A percentile compares a stretch with the other conserved stretches of the same genome.
Conservation (phyloP, 352 stramenopile genomes). For the Pythium coloratum region DNA sequence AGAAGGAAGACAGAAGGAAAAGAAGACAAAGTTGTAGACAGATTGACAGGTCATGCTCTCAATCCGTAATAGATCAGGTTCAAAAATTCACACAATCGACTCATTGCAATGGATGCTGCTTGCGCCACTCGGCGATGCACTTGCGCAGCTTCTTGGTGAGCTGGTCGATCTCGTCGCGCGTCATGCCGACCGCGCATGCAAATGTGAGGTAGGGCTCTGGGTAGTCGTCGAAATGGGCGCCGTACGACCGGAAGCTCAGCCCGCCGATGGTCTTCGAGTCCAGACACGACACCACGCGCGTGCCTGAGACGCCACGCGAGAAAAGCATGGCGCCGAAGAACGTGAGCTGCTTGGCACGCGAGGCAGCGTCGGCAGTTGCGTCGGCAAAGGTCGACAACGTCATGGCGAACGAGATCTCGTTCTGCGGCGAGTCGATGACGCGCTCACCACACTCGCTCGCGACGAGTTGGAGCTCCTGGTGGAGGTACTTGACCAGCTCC, state of each 20-base stretch:
- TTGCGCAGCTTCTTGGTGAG: constrained; percentile 93
- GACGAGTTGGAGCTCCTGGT: constrained; percentile 62
- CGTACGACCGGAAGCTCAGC: constrained; percentile 92
- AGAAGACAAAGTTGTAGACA: constrained; percentile 6
- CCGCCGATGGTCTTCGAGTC: constrained; percentile 90
- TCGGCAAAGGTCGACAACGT: constrained; percentile 82
- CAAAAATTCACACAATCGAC: neutral
- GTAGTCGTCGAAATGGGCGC: constrained; percentile 89
- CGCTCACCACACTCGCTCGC: constrained; percentile 89
- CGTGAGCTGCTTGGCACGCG: constrained; percentile 51
- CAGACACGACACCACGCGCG: constrained; percentile 89
- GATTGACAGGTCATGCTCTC: neutral
- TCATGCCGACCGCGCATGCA: constrained; percentile 95
- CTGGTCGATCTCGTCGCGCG: constrained; percentile 88
- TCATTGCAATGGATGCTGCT: constrained; percentile 22
- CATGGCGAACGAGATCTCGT: constrained; percentile 92
- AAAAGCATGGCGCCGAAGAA: constrained; percentile 99
- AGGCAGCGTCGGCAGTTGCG: constrained; percentile 27
- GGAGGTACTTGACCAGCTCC: constrained; percentile 73
- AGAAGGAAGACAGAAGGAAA: neutral
- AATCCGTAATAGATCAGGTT: constrained; percentile 5
- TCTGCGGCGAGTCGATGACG: constrained; percentile 88
- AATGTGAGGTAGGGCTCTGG: constrained; percentile 95
- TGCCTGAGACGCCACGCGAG: constrained; percentile 94
- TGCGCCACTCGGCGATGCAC: constrained; percentile 85